Conservation (phyloP, 2,329 filamentous ascomycete species). For the Fusarium tupiense region DNA sequence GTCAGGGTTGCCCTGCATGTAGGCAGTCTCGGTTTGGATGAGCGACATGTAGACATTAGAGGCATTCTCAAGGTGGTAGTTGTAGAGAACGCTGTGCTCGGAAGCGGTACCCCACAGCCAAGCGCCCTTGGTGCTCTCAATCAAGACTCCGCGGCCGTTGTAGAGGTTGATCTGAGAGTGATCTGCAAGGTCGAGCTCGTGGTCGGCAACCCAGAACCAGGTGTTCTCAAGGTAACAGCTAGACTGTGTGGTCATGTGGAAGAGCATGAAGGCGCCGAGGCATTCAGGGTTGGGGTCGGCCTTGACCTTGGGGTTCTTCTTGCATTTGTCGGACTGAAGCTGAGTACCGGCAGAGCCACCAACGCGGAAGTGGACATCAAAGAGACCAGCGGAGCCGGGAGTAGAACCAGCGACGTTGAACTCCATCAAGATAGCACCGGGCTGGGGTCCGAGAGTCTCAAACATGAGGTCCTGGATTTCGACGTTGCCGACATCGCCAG, state of each 20-base stretch:
- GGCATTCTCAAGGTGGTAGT: constrained; percentile 85
- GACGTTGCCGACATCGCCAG: constrained; percentile 79
- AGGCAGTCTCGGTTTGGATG: constrained; percentile 91
- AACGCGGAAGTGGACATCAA: constrained; percentile 96
- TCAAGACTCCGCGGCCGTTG: constrained; percentile 84
- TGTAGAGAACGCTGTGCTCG: constrained; percentile 75
- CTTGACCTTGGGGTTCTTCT: constrained; percentile 75
- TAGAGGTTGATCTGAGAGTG: constrained; percentile 86
- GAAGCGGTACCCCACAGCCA: constrained; percentile 85
- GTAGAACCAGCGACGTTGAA: constrained; percentile 81
- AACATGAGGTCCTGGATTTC: constrained; percentile 92
- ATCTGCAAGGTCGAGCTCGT: constrained; percentile 81
- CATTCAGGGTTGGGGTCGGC: constrained; percentile 73
- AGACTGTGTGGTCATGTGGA: constrained; percentile 70
- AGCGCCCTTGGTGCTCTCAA: constrained; percentile 78
- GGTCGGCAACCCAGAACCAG: constrained; percentile 92
- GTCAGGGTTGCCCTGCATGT: constrained; percentile 85
- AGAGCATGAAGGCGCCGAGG: constrained; percentile 76
- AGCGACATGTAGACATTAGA: constrained; percentile 82
- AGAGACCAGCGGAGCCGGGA: constrained; percentile 81
- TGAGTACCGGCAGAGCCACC: constrained; percentile 86
- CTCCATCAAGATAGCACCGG: constrained; percentile 89
- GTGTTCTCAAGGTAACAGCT: constrained; percentile 87
- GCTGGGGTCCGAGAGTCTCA: constrained; percentile 82
- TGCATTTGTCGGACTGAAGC: constrained; percentile 81